A percentile compares a stretch with the other conserved stretches of the same genome.
These are phyloP conservation scores for Backusella psychrophila DNA, from an alignment of 192 early-diverging fungal species.

Conservation along the genomic window DNA sequence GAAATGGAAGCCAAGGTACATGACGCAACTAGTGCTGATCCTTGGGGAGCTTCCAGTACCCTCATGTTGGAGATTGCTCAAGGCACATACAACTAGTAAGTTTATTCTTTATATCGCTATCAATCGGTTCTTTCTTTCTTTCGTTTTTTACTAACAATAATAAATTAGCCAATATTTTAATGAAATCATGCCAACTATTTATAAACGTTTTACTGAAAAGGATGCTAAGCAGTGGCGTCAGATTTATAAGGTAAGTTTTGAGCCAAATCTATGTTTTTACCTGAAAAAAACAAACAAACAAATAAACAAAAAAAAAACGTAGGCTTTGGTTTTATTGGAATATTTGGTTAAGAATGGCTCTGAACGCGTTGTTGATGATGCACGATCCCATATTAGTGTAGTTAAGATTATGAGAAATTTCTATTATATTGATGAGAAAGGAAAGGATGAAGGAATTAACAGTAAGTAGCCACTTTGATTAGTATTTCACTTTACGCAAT, in stretches of 20 bases:
- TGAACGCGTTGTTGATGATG: slow-evolving; percentile 88
- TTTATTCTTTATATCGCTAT: background rate
- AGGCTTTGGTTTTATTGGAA: slow-evolving; percentile 92
- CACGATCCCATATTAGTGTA: slow-evolving; percentile 79
- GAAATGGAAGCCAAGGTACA: slow-evolving; percentile 92
- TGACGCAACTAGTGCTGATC: slow-evolving; percentile 91
- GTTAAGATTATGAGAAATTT: slow-evolving; percentile 88
- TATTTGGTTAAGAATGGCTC: slow-evolving; percentile 94
- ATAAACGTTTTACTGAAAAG: slow-evolving; percentile 83
- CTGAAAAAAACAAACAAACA: background rate
- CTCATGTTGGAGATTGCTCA: slow-evolving; percentile 94
- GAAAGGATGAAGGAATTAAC: slow-evolving; percentile 97
- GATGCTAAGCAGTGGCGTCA: slow-evolving; percentile 86
- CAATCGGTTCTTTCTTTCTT: background rate
- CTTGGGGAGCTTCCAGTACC: slow-evolving; percentile 94
- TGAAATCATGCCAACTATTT: slow-evolving; percentile 95
- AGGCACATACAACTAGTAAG: slow-evolving; percentile 80
- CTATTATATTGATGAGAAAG: slow-evolving; percentile 87
- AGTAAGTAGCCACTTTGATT: slow-evolving; percentile 49
- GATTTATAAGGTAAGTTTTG: slow-evolving; percentile 80
- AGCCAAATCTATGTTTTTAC: background rate
- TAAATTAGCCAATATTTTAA: slow-evolving; percentile 78
- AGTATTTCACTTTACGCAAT: too few relatives aligned
- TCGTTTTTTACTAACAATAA: background rate
- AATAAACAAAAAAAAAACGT: background rate